Conservation (phyloP, 495 filamentous ascomycete genomes). For the Aspergillus leporis region DNA sequence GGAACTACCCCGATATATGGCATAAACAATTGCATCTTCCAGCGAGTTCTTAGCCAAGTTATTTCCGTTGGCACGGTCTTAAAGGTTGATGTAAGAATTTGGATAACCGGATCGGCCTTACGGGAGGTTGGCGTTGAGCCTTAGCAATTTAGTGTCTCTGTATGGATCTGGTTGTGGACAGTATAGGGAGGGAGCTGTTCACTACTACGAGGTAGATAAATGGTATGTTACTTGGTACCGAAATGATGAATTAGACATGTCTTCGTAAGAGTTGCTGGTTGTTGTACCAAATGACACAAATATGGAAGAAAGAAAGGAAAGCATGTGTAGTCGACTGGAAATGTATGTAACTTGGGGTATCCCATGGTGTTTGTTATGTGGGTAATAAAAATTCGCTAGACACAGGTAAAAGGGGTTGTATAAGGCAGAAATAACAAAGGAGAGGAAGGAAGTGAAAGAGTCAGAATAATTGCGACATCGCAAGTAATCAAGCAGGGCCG, state of each 20-base stretch:
- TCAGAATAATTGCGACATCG: neutral
- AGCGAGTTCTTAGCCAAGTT: no score
- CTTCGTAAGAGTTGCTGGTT: neutral
- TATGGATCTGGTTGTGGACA: no score
- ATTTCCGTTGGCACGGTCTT: no score
- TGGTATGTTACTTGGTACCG: neutral
- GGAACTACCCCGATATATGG: no score
- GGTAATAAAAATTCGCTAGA: conserved; percentile 1
- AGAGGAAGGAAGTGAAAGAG: conserved; percentile 3
- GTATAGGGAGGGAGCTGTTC: no score
- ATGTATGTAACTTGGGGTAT: conserved; percentile 19
- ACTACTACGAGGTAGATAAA: neutral
- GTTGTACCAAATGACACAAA: neutral
- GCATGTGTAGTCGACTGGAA: conserved; percentile 7
- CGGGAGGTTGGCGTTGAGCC: no score
- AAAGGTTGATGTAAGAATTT: no score
- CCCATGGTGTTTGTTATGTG: conserved; percentile 8
- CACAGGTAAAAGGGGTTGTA: neutral
- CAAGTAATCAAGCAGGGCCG: neutral
- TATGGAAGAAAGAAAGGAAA: conserved; percentile 1
- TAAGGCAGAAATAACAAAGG: neutral
- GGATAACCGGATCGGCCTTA: no score
- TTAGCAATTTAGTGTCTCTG: no score
- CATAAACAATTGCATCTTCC: no score
- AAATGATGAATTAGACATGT: neutral